phyloP scores from a whole-genome alignment of 2,329 filamentous ascomycete genomes.

The Thelonectria discophora region DNA sequence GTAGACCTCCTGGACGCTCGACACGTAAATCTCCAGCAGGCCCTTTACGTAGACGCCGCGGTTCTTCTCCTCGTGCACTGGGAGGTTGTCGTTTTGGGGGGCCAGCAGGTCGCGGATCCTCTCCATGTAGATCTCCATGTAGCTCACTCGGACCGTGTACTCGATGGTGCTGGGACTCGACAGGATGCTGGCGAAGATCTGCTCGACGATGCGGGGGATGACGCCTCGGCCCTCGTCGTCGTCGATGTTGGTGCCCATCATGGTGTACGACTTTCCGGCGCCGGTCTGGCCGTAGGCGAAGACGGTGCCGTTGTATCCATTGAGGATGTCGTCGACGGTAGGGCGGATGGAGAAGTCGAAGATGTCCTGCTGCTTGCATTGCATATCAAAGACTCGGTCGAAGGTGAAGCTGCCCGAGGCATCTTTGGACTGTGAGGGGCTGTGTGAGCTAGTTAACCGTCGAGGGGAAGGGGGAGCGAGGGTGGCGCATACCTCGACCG shows the following conservation, averaged over 20 bases:
- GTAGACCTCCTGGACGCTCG: slow-evolving; percentile 94
- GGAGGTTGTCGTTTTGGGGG: slow-evolving; percentile 94
- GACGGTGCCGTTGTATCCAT: slow-evolving; percentile 98
- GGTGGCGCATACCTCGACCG: slow-evolving; percentile 73
- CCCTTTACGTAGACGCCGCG: slow-evolving; percentile 97
- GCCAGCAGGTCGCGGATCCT: slow-evolving; percentile 91
- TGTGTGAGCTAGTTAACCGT: slow-evolving; percentile 37
- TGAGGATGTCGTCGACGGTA: slow-evolving; percentile 97
- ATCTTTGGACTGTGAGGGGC: slow-evolving; percentile 77
- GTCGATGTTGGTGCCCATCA: slow-evolving; percentile 85
- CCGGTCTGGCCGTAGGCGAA: slow-evolving; percentile 99
- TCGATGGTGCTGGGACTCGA: slow-evolving; percentile 92
- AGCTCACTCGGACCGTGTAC: slow-evolving; percentile 97
- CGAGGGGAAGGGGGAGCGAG: too few species aligned
- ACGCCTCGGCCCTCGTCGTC: slow-evolving; percentile 89
- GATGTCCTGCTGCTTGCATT: slow-evolving; percentile 87
- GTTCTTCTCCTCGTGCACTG: slow-evolving; percentile 98
- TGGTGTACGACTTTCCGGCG: slow-evolving; percentile 98
- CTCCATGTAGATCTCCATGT: slow-evolving; percentile 99
- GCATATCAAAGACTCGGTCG: slow-evolving; percentile 96
- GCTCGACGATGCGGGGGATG: slow-evolving; percentile 95
- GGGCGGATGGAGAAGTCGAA: slow-evolving; percentile 98
- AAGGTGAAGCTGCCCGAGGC: slow-evolving; percentile 91
- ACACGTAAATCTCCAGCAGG: slow-evolving; percentile 92
- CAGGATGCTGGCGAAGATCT: slow-evolving; percentile 96